phyloP scores from a whole-genome alignment of 495 filamentous ascomycete genomes.

The Lichenothelia convexa region DNA sequence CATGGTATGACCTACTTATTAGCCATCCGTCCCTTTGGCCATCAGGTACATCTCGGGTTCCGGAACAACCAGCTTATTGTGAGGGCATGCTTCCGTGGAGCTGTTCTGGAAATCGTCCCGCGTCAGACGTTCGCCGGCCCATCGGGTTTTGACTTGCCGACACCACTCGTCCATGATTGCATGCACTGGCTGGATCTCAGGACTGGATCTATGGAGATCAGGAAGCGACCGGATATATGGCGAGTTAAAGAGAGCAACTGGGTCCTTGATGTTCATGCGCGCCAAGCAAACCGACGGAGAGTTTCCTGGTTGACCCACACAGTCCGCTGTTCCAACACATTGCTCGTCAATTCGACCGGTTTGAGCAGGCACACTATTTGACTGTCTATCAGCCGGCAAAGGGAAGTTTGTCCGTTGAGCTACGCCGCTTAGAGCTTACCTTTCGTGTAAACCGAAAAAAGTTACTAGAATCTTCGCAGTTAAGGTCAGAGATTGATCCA shows the following conservation, averaged over 20 bases:
- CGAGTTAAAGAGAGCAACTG: slow-evolving; percentile 10
- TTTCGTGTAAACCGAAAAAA: slow-evolving; percentile 14
- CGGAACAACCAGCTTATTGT: slow-evolving; percentile 23
- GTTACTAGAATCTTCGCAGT: slow-evolving; percentile 10
- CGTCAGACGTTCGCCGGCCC: slow-evolving; percentile 11
- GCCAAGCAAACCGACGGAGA: slow-evolving; percentile 1
- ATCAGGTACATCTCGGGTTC: slow-evolving; percentile 32
- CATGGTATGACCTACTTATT: slow-evolving; percentile 29
- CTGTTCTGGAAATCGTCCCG: slow-evolving; percentile 22
- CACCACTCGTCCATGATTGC: slow-evolving; percentile 9
- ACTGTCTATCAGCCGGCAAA: slow-evolving; percentile 9
- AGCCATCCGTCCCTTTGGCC: slow-evolving; percentile 10
- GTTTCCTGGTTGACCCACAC: slow-evolving; percentile 12
- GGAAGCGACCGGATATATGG: slow-evolving; percentile 10
- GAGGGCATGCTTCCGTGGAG: slow-evolving; percentile 10
- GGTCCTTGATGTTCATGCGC: slow-evolving; percentile 13
- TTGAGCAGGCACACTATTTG: slow-evolving; percentile 10
- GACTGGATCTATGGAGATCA: slow-evolving; percentile 14
- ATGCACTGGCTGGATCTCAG: slow-evolving; percentile 16
- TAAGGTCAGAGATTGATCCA: slow-evolving; percentile 14
- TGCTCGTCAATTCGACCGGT: slow-evolving; percentile 8
- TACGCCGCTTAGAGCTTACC: slow-evolving; percentile 13
- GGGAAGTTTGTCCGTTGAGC: slow-evolving; percentile 7
- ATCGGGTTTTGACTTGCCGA: slow-evolving; percentile 12
- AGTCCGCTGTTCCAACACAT: slow-evolving; percentile 5